Conservation (phyloP, 768 basidiomycete genomes). For the Auricularia sp. region DNA sequence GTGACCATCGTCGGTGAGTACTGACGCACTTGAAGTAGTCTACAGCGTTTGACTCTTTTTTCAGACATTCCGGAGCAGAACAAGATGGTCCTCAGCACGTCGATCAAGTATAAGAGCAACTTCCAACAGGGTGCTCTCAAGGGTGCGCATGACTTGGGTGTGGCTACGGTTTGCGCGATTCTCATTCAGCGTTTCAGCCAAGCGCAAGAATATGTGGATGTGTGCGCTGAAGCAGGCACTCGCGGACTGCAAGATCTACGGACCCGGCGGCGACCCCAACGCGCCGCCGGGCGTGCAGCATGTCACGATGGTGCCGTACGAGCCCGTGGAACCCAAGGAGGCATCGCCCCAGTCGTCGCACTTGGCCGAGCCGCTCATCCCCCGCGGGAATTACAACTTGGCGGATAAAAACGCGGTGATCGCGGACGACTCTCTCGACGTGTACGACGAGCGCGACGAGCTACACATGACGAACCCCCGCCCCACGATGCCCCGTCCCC, state of each 20-base stretch:
- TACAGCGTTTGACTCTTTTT: constrained; percentile 3
- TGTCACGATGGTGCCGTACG: constrained; percentile 69
- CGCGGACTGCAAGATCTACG: constrained; percentile 60
- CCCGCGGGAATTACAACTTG: constrained; percentile 36
- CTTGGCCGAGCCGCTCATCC: constrained; percentile 17
- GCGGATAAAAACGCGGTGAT: constrained; percentile 42
- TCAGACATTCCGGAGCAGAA: constrained; percentile 71
- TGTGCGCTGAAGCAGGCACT: constrained; percentile 71
- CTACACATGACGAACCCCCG: constrained; percentile 8
- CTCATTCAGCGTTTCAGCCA: constrained; percentile 29
- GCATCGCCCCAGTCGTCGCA: constrained; percentile 21
- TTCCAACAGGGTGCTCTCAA: constrained; percentile 70
- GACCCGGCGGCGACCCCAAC: constrained; percentile 48
- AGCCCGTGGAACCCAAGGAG: constrained; percentile 35
- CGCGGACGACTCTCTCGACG: constrained; percentile 21
- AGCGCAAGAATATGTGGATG: constrained; percentile 85
- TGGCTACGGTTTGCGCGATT: constrained; percentile 11
- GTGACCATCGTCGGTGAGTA: constrained; percentile 48
- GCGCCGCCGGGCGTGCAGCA: constrained; percentile 41
- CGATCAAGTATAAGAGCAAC: constrained; percentile 86
- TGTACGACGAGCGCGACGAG: constrained; percentile 22
- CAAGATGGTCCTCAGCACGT: constrained; percentile 64
- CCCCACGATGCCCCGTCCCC: constrained; percentile 3
- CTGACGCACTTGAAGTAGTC: constrained; percentile 6
- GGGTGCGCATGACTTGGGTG: constrained; percentile 24